Percentiles rank a stretch among this genome's conserved stretches.
These are phyloP conservation scores for Penicillium glabrum DNA, from an alignment of 2,329 filamentous ascomycete species.

Conservation along the genomic window DNA sequence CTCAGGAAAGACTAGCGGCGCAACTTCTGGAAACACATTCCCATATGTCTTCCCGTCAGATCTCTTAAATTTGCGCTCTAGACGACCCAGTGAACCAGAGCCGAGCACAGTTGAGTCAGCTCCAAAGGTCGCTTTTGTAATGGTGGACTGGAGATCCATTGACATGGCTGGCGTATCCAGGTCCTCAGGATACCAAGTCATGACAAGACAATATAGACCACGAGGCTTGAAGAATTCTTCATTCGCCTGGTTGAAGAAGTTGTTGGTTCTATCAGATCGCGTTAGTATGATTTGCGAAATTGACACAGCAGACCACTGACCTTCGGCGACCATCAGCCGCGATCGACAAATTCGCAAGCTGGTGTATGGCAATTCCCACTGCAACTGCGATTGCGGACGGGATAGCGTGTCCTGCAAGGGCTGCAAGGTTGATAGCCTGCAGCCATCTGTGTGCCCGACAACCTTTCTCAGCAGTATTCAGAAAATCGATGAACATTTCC, in stretches of 20 bases:
- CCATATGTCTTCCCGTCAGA: background rate
- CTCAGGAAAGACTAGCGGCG: background rate
- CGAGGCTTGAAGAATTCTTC: background rate
- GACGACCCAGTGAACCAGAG: too few relatives aligned
- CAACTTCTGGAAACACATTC: background rate
- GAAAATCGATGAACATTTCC: conserved; percentile 49
- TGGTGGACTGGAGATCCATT: background rate
- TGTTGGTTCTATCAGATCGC: background rate
- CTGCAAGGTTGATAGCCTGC: background rate
- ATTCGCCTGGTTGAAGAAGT: background rate
- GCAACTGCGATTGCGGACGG: background rate
- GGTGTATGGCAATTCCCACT: background rate
- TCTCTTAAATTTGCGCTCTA: background rate
- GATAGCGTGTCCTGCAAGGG: background rate
- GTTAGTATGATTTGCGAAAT: too few relatives aligned
- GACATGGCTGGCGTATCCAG: background rate
- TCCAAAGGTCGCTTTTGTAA: background rate
- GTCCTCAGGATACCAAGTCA: background rate
- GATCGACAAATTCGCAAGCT: background rate
- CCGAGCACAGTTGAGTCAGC: too few relatives aligned
- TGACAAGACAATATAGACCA: background rate
- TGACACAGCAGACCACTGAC: background rate
- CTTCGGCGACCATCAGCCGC: background rate
- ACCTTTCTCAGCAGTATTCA: conserved; percentile 40
- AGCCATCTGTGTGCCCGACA: background rate